Evolutionary conservation across 371 early-diverging fungal species (phyloP).

Genomic region (Umbelopsis sp.): DNA sequence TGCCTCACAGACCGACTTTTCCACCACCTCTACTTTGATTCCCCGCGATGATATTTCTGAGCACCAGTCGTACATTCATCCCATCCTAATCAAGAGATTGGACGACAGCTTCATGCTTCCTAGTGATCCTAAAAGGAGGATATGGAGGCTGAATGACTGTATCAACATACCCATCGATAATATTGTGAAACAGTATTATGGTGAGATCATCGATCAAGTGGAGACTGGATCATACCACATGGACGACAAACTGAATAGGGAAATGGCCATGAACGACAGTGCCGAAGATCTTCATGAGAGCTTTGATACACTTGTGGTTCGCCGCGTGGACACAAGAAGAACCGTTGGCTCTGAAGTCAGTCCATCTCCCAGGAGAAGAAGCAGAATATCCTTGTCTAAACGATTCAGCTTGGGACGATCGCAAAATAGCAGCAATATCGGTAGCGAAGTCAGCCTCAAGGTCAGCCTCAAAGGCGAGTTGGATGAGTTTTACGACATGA

Average conservation of each 20-base stretch:
- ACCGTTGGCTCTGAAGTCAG: background rate
- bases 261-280: background rate
- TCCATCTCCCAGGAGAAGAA: background rate
- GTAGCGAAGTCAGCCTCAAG: background rate
- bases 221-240: background rate
- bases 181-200: conserved; percentile 7
- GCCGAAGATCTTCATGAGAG: background rate
- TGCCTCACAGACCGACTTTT: background rate
- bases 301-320: conserved; percentile 1
- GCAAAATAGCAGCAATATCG: background rate
- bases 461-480: background rate
- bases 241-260: background rate
- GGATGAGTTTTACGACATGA: conserved; percentile 4
- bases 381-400: background rate
- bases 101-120: conserved; percentile 10
- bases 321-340: conserved; percentile 1
- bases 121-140: background rate
- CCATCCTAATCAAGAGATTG: background rate
- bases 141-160: background rate
- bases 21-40: background rate
- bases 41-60: background rate
- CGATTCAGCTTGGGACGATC: conserved; percentile 1
- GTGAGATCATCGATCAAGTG: background rate
- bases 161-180: conserved; percentile 2
- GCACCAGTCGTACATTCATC: conserved; percentile 1